A percentile compares a stretch with the other conserved stretches of the same genome.
phyloP scores from a whole-genome alignment of 768 basidiomycete species.

The Calocera viscosa region DNA sequence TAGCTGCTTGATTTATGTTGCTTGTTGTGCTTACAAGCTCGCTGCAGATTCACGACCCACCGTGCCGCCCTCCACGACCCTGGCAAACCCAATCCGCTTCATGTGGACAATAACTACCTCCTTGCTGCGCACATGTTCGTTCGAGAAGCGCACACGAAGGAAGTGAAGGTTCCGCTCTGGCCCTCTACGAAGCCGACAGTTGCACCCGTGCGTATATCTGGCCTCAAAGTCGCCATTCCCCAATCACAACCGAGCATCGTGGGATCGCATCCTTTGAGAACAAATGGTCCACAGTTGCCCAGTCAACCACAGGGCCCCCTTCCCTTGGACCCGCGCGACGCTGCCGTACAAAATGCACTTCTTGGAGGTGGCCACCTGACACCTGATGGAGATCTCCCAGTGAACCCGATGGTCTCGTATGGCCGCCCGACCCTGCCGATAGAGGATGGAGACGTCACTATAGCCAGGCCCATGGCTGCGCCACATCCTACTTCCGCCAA shows the following conservation, averaged over 20 bases:
- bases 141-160: neutral
- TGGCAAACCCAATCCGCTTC: neutral
- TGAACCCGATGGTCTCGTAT: neutral
- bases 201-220: neutral
- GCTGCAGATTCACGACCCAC: neutral
- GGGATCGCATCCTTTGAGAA: neutral
- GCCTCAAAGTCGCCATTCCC: neutral
- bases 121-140: neutral
- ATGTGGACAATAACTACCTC: neutral
- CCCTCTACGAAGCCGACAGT: neutral
- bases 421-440: neutral
- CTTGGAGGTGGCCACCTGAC: neutral
- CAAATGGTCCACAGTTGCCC: neutral
- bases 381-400: neutral
- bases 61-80: neutral
- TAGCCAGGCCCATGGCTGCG: neutral
- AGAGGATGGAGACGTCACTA: neutral
- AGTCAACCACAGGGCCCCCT: neutral
- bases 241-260: neutral
- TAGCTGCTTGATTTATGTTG: neutral
- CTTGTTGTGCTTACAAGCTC: neutral
- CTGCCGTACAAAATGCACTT: neutral
- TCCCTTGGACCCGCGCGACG: neutral
- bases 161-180: slow-evolving; percentile 1
- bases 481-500: neutral